Evolutionary conservation across 2,329 filamentous ascomycete genomes (phyloP).

Genomic region (Colletotrichum salicis): DNA sequence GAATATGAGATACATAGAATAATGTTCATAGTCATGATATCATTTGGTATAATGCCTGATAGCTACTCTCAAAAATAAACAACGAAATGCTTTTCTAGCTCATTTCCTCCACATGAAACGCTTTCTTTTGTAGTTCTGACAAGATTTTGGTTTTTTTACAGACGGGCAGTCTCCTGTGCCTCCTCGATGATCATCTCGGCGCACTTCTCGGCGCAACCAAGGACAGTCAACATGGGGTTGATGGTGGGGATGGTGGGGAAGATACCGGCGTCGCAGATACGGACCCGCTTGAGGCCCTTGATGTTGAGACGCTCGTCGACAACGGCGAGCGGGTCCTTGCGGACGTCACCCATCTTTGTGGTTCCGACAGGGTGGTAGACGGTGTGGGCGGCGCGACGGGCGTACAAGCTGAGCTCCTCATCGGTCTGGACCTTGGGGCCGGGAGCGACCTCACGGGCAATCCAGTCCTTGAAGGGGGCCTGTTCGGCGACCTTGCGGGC

Average conservation of each 20-base stretch:
- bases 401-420: slow-evolving; percentile 84
- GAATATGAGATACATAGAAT: not conserved
- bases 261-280: slow-evolving; percentile 67
- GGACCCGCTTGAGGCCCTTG: slow-evolving; percentile 49
- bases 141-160: slow-evolving; percentile 21
- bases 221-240: slow-evolving; percentile 91
- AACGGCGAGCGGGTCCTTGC: slow-evolving; percentile 81
- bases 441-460: slow-evolving; percentile 84
- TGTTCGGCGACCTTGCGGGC: slow-evolving; percentile 81
- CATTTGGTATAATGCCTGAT: slow-evolving; percentile 37
- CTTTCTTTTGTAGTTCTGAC: not conserved
- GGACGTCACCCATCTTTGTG: slow-evolving; percentile 48
- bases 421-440: slow-evolving; percentile 79
- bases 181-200: slow-evolving; percentile 85
- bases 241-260: slow-evolving; percentile 89
- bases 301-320: slow-evolving; percentile 48
- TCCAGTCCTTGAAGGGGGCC: slow-evolving; percentile 83
- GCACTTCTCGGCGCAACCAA: slow-evolving; percentile 83
- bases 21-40: slow-evolving; percentile 28
- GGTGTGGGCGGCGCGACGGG: slow-evolving; percentile 77
- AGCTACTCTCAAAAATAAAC: slow-evolving; percentile 18
- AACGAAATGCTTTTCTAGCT: slow-evolving; percentile 29
- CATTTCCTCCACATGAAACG: slow-evolving; percentile 1
- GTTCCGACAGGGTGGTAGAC: slow-evolving; percentile 43
- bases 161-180: slow-evolving; percentile 45